Base-by-base conservation (phyloP, 2,329 filamentous ascomycete species). In the Cladosporium sp. region DNA sequence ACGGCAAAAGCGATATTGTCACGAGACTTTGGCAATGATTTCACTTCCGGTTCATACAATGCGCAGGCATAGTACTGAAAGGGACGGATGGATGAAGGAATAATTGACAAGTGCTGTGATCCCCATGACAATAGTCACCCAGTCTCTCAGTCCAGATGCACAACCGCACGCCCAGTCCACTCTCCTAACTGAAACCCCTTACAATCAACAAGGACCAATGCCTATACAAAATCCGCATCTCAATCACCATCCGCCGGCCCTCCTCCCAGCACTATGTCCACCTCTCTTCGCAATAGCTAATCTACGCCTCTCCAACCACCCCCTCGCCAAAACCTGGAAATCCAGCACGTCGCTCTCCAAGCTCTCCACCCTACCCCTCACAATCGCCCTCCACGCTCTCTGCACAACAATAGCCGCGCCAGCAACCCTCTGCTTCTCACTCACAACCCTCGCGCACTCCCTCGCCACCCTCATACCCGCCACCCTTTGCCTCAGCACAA, bases 381-480 rank as follows among this genome's bases (percentile, higher is more conserved):
- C 60, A 7, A 81, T 74, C 4, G 18, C 66, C 55, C 78, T 77
- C 80, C 82, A 84, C 7, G 75, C 73, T 49, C 78, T 70, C 72
- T 84, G 82, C 35, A 84, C 70, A 18, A 77, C 65, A 67, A 80
- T 77, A 67, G 81, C 74, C 67, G 80, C 81, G 44, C 69, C 64
- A 5, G 78, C 71, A 14, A 85, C 70, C 44, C 75, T 70, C 55
- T 82, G 76, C 33, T 80, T 71, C 5, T 78, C 77, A 66, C 78
- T 76, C 28, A 84, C 83, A 0, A 85, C 80, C 1, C 71, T 73
- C 1, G 80, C 80, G 67, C 83, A 85, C 14, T 83, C 77, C 40
- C 78, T 71, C 21, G 82, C 83, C 14, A 84, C 63, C 14, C 75
- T 74, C 71, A 82, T 74, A 10, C 80, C 70, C 4, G 70, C 68